Evolutionary conservation across 192 early-diverging fungal species (phyloP), one percentile per base, ranked within the genome.

Genomic region (Lobosporangium transversale): DNA sequence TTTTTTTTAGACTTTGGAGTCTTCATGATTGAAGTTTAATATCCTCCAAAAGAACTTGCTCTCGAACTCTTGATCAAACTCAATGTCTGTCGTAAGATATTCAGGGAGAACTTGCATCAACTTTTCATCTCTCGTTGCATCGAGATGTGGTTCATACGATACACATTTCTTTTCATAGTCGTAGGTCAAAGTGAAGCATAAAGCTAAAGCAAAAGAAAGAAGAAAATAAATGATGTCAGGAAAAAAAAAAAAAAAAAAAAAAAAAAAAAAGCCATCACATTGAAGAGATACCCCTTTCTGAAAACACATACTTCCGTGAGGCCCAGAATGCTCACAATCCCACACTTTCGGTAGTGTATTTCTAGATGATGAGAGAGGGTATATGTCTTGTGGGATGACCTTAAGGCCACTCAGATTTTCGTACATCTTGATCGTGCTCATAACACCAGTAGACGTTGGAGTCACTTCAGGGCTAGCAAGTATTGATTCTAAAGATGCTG

Each of bases 11-110:
- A n/a, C n/a, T n/a, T n/a, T n/a, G n/a, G n/a, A n/a, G n/a, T 62
- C 54, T 5, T 67, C 73, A 37, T 67, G 53, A 54, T 76, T 66
- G 17, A 66, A 67, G 26, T 54, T 57, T 20, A 76, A 53, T 8
- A 76, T 61, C 35, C 59, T 61, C 64, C 65, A 62, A 23, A 76
- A 76, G 29, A 76, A 67, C 24, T 76, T 76, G 36, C 58, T 66
- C 23, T 76, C 64, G 15, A 50, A 62, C 18, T 56, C n/a, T 10
- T 40, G 42, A n/a, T 67, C 21, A 29, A 76, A 76, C 12, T 62
- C 59, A 29, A 76, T 66, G 17, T 66, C 73, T 10, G 56, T 59
- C 17, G 24, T 61, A 4, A 76, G 31, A 32, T 76, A 76, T 17
- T 76, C 63, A 8, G 73, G 73, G n/a, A 76, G 58, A 18, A 23